Evolutionary conservation across 768 basidiomycete species (phyloP), one percentile per base, ranked within the genome.

Genomic region (Crassisporium funariophilum): DNA sequence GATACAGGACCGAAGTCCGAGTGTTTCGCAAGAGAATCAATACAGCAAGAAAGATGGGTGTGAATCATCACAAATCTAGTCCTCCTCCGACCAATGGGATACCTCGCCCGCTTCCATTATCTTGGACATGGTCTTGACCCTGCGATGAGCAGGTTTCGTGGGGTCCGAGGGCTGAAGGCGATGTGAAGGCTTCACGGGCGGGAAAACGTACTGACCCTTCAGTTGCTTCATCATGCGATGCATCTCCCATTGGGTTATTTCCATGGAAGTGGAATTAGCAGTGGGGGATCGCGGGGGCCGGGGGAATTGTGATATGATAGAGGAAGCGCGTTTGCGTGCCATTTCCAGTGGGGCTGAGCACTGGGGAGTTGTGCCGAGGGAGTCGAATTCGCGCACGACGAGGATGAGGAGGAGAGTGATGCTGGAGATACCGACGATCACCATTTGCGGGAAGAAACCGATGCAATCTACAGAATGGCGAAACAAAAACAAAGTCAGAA

Each of bases 401-500:
- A 78, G 48, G 11, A 71, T 68, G 23, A 74, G 59, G 20, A 81
- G 62, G 1, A 81, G 63, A n/a, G 59, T 43, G 21, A 77, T 61
- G 12, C 67, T 65, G 8, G 72, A 74, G 1, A 70, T 57, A 6
- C 69, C 67, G n/a, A 68, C 59, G 21, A 77, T 60, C 19, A 79
- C 63, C 76, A 82, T 80, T 57, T 83, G 81, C 4, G 80, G 78
- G 56, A 83, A 81, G 59, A 74, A 79, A 2, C 79, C 81, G 37
- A 83, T 79, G 35, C 65, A 65, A 53, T 81, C 78, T 81, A 45
- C 15, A n/a, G n/a, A n/a, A n/a, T n/a, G n/a, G n/a, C n/a, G n/a
- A n/a, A 38, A 38, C 39, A 31, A 5, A 10, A 20, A 22, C 19
- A 13, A 31, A 8, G 13, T 49, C 21, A 50, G 38, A 19, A 1